Percentiles rank a stretch among this genome's conserved stretches.
Evolutionary conservation across 805 yeast species (phyloP).

Genomic region (Saturnispora hagleri): DNA sequence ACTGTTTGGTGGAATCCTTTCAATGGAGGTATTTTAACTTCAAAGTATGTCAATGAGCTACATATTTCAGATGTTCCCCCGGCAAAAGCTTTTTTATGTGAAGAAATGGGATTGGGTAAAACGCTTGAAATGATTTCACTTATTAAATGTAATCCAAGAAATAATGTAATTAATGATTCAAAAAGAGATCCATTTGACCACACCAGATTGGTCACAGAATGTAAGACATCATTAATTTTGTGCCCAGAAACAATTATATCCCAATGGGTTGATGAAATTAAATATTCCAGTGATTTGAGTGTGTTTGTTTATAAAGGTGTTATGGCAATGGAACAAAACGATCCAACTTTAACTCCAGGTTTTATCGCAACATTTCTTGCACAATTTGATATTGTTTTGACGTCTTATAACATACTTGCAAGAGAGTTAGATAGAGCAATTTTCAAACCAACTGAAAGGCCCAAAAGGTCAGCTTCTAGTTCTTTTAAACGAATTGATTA

Average conservation of each 20-base stretch:
- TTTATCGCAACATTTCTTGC: slow-evolving; percentile 45
- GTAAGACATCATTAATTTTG: slow-evolving; percentile 70
- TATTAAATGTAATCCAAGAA: slow-evolving; percentile 51
- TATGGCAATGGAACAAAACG: slow-evolving; percentile 25
- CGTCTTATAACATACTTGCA: slow-evolving; percentile 66
- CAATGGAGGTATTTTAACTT: slow-evolving; percentile 38
- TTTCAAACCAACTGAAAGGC: slow-evolving; percentile 50
- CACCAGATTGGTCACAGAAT: slow-evolving; percentile 37
- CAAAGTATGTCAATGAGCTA: slow-evolving; percentile 24
- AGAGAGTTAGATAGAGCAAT: slow-evolving; percentile 72
- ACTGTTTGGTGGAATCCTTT: slow-evolving; percentile 40
- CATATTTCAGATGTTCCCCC: slow-evolving; percentile 12
- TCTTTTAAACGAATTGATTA: slow-evolving; percentile 37
- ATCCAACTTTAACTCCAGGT: slow-evolving; percentile 18
- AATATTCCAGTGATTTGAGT: slow-evolving; percentile 41
- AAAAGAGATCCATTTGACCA: slow-evolving; percentile 31
- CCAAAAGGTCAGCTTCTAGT: slow-evolving; percentile 32
- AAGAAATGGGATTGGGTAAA: slow-evolving; percentile 97
- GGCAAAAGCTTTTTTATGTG: slow-evolving; percentile 68
- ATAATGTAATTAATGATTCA: slow-evolving; percentile 17
- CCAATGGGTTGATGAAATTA: slow-evolving; percentile 82
- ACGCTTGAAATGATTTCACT: slow-evolving; percentile 78
- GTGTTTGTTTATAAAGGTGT: slow-evolving; percentile 60
- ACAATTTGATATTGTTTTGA: slow-evolving; percentile 67
- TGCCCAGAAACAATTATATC: slow-evolving; percentile 76